Percentiles rank a stretch among this genome's conserved stretches.
phyloP scores from a whole-genome alignment of 1,284 basidiomycete species.

The Rugosomyces carneus region DNA sequence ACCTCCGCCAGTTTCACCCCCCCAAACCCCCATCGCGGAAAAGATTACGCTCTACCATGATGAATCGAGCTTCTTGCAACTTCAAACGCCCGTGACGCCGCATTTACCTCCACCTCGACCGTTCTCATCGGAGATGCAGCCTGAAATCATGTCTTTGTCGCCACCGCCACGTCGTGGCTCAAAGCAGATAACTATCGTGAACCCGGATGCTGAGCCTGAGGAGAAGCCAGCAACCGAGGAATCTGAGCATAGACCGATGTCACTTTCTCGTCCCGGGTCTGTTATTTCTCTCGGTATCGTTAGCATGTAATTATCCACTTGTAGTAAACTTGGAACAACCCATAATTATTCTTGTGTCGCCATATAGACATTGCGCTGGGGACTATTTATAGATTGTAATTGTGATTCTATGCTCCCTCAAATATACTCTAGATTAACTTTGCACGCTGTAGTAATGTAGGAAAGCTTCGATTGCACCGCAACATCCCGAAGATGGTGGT shows the following conservation, averaged over 20 bases:
- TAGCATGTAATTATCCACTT: conserved; percentile 26
- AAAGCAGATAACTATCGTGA: conserved; percentile 26
- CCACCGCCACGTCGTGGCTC: conserved; percentile 58
- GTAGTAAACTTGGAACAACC: background rate
- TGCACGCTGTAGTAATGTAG: background rate
- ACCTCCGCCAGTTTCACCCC: conserved; percentile 21
- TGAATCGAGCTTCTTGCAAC: conserved; percentile 53
- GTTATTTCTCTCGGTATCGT: conserved; percentile 40
- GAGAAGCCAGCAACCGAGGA: conserved; percentile 18
- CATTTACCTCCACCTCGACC: conserved; percentile 25
- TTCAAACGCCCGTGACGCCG: conserved; percentile 39
- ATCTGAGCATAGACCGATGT: conserved; percentile 26
- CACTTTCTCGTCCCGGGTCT: conserved; percentile 39
- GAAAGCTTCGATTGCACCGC: background rate
- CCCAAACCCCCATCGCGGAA: conserved; percentile 48
- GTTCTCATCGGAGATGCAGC: conserved; percentile 26
- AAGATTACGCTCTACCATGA: conserved; percentile 50
- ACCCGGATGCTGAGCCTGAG: conserved; percentile 21
- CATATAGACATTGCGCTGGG: background rate
- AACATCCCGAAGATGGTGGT: too few relatives aligned
- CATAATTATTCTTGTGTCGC: background rate
- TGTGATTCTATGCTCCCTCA: background rate
- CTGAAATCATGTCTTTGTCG: conserved; percentile 47
- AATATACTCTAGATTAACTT: background rate
- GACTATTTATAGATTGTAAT: background rate